These are phyloP conservation scores for Dictyostelium firmibasis DNA, from an alignment of 78 protist genomes.

Conservation along the genomic window DNA sequence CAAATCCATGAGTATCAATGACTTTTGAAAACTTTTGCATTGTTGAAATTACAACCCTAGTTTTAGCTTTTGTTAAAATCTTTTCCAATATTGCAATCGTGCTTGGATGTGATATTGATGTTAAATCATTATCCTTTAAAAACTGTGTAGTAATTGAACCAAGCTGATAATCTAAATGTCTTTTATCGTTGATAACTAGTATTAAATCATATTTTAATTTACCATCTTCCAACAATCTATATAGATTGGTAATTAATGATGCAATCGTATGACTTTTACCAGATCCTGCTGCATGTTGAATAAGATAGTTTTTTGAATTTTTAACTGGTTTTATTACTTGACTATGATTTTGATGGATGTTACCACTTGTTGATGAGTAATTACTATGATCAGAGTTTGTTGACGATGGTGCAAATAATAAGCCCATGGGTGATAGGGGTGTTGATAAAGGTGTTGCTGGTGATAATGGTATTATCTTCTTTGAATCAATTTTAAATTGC, in stretches of 20 bases:
- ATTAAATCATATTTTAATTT: conserved; percentile 43
- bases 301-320: conserved; percentile 40
- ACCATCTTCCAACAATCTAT: conserved; percentile 29
- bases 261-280: conserved; percentile 73
- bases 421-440: background rate
- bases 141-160: conserved; percentile 50
- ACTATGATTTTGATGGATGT: background rate
- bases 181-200: conserved; percentile 46
- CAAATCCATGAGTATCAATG: conserved; percentile 2
- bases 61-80: conserved; percentile 27
- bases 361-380: background rate
- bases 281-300: conserved; percentile 82
- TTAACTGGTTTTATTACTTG: conserved; percentile 12
- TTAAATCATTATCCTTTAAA: conserved; percentile 41
- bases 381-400: conserved; percentile 5
- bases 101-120: conserved; percentile 13
- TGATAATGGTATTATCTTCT: background rate
- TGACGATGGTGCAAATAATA: background rate
- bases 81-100: background rate
- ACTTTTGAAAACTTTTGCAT: conserved; percentile 65
- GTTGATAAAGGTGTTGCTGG: conserved; percentile 1
- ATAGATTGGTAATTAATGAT: conserved; percentile 14
- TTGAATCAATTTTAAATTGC: conserved; percentile 27
- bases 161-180: conserved; percentile 66
- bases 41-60: conserved; percentile 61